Evolutionary conservation across 352 stramenopile species (phyloP), one percentile per base, ranked within the genome.

Genomic region (Phytopythium ostracodes): DNA sequence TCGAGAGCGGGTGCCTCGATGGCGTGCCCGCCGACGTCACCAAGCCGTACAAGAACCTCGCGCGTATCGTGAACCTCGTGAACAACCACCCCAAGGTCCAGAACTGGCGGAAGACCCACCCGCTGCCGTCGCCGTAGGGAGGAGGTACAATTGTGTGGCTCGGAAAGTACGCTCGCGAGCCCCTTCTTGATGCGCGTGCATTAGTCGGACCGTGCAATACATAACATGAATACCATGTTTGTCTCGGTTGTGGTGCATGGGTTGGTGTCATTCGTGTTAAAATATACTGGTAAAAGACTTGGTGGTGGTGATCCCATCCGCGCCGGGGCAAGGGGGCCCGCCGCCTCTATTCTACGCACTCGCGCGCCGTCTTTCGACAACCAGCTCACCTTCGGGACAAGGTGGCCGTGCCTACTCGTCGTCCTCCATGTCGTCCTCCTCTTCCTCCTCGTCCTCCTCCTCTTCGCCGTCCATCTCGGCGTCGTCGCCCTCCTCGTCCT

Each of bases 401-500:
- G 47, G 47, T 24, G 15, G 24, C 47, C 18, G 31, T 15, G n/a
- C 24, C 36, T 50, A 59, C 50, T 89, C 70, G 50, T 72, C 68
- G 43, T 78, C 72, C 55, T 74, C 63, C 64, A 57, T 76, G 29
- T 42, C 71, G 46, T 77, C 68, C 42, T 79, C 71, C 40, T 79
- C 72, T 24, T 81, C 71, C n/a, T 79, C 71, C 40, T 79, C 72
- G 24, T 81, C 71, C n/a, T 74, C 69, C 29, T 76, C 65, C 15
- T 70, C 69, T 4, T 82, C 67, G 53, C 67, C 66, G 65, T 74
- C 70, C 31, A 72, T 64, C 12, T 66, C 65, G 38, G 83, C 72
- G 2, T 63, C 73, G 15, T 70, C 72, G 7, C 77, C 75, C 2
- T 84, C 76, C 52, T 88, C 78, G 29, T 84, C 75, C 14, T 79